These are phyloP conservation scores for Solanum habrochaites DNA, from an alignment of 257 asterid genomes.

Conservation along the genomic window DNA sequence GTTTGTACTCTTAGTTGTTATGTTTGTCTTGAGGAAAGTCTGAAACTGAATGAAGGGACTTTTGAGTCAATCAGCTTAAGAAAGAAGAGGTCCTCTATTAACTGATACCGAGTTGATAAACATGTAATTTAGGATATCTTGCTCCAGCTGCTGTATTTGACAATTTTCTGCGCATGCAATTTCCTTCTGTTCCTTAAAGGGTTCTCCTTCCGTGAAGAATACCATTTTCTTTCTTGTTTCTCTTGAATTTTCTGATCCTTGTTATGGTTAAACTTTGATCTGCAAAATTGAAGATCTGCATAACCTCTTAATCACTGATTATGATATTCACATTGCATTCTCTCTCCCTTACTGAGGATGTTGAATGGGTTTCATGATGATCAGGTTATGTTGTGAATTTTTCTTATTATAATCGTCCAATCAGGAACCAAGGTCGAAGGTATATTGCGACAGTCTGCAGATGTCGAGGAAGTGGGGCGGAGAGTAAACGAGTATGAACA, in stretches of 20 bases:
- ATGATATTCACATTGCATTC: background rate
- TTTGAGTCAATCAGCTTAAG: background rate
- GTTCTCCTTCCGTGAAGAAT: background rate
- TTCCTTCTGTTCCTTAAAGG: background rate
- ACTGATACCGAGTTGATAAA: background rate
- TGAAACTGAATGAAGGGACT: background rate
- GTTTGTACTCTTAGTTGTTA: background rate
- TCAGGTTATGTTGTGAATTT: background rate
- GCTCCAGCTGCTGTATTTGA: background rate
- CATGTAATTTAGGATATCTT: background rate
- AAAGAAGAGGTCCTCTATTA: background rate
- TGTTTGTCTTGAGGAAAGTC: background rate
- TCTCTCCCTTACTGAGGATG: background rate
- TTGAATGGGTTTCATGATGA: background rate
- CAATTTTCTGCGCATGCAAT: background rate
- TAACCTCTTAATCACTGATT: background rate
- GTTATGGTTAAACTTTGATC: background rate
- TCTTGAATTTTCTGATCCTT: background rate
- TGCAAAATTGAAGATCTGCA: background rate
- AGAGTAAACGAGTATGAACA: slow-evolving; percentile 83
- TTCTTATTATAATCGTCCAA: background rate
- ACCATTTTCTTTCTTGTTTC: background rate
- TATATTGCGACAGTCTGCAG: slow-evolving; percentile 79
- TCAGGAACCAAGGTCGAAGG: slow-evolving; percentile 78
- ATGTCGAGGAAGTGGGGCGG: slow-evolving; percentile 78